Evolutionary conservation across 2,329 filamentous ascomycete genomes (phyloP), one percentile per base, ranked within the genome.

Genomic region (Hirsutella minnesotensis): DNA sequence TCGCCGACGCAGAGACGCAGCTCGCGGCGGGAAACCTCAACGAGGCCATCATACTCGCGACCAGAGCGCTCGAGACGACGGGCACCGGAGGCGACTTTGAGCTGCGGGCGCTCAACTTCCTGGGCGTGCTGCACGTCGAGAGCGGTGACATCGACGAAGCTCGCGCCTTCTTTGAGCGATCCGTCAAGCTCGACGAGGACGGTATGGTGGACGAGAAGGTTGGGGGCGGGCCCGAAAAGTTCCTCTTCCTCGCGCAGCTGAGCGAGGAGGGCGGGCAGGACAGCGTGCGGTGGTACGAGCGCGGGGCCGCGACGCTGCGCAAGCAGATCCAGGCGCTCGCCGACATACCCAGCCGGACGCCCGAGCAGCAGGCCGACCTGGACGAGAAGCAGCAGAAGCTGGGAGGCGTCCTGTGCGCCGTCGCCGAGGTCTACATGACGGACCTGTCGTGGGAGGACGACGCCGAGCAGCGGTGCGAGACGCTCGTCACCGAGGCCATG

Each of bases 401-500:
- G 30, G 86, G 88, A 2, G 87, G 87, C 53, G 86, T 89, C n/a
- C 73, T 98, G 30, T 98, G 94, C 63, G 87, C 86, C 22, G 86
- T 96, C 47, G 81, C 86, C 7, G 92, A 98, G 67, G 87, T 98
- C 40, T 98, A 95, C 70, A 98, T 98, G 92, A 98, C 92, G 10
- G 92, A 98, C 67, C 67, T 96, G 53, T 92, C 85, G 55, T 92
- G 77, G 86, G 89, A 95, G 64, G 79, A 81, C 41, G 88, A 95
- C 57, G 92, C 90, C 5, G 92, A 98, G 67, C 69, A 76, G 51
- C 77, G 82, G 51, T 98, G 94, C 68, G 90, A 98, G 64, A 69
- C 77, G 5, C 78, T 95, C 46, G 78, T 96, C 49, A 94, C 89
- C 5, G 88, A 98, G 67, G 92, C 92, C 21, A 81, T 92, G 44